phyloP scores from a whole-genome alignment of 345 rosid species.

The Bruguiera sexangula region DNA sequence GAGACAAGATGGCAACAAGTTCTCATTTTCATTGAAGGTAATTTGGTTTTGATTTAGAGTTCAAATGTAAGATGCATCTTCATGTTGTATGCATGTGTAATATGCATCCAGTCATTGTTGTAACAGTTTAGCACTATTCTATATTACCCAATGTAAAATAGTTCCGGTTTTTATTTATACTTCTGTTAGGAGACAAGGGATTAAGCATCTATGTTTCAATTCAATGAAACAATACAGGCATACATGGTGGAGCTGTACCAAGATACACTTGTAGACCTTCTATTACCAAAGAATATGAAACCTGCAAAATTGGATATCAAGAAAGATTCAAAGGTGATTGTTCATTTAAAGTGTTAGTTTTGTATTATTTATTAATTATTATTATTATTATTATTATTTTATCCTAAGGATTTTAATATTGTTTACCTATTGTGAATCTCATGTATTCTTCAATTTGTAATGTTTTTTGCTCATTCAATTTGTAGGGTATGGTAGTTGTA shows the following conservation, averaged over 20 bases:
- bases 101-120: too few relatives aligned
- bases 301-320: conserved; percentile 83
- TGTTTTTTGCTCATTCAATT: too few relatives aligned
- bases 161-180: too few relatives aligned
- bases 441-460: conserved; percentile 11
- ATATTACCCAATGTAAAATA: too few relatives aligned
- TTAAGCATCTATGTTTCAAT: not conserved
- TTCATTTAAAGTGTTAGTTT: not conserved
- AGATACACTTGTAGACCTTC: conserved; percentile 84
- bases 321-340: conserved; percentile 79
- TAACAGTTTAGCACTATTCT: too few relatives aligned
- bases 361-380: not conserved
- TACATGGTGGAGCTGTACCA: conserved; percentile 96
- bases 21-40: conserved; percentile 87
- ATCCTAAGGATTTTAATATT: not conserved
- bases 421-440: conserved; percentile 5
- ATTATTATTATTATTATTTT: not conserved
- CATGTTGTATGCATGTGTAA: not conserved
- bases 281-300: conserved; percentile 64
- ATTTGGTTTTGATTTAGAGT: not conserved
- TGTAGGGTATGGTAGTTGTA: conserved; percentile 82
- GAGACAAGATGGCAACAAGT: conserved; percentile 71
- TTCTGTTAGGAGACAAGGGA: too few relatives aligned
- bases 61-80: too few relatives aligned
- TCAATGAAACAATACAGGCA: conserved; percentile 46